Conservation (phyloP, 2,329 filamentous ascomycete species). For the Xylariaceae sp. region DNA sequence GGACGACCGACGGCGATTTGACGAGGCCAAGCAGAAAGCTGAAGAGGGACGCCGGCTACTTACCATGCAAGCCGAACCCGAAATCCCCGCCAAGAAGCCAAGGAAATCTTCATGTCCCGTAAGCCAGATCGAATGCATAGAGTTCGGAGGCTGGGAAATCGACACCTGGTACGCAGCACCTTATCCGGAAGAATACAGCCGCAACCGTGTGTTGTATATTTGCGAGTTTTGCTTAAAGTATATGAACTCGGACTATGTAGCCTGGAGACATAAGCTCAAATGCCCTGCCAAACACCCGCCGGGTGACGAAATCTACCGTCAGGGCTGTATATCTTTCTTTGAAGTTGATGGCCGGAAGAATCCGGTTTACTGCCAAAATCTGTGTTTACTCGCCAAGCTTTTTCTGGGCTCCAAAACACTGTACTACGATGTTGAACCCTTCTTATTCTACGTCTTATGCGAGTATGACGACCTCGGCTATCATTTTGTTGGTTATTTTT, state of each 20-base stretch:
- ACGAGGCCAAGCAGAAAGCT: conserved; percentile 81
- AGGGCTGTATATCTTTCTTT: conserved; percentile 87
- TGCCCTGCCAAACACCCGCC: conserved; percentile 95
- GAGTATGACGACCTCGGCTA: conserved; percentile 89
- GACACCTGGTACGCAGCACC: conserved; percentile 99
- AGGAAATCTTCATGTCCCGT: conserved; percentile 78
- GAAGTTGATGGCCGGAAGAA: conserved; percentile 97
- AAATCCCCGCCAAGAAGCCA: conserved; percentile 56
- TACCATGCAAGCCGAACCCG: conserved; percentile 57
- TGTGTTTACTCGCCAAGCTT: conserved; percentile 90
- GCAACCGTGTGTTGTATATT: conserved; percentile 94
- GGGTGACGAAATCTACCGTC: conserved; percentile 94
- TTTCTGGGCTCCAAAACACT: conserved; percentile 98
- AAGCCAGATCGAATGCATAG: conserved; percentile 97
- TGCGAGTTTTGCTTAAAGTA: conserved; percentile 99
- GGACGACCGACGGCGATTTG: conserved; percentile 78
- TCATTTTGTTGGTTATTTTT: conserved; percentile 98
- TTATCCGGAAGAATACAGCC: conserved; percentile 96
- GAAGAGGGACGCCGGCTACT: conserved; percentile 75
- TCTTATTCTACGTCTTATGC: conserved; percentile 94
- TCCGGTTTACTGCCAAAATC: conserved; percentile 96
- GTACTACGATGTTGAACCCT: conserved; percentile 96
- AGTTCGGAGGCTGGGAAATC: conserved; percentile 95
- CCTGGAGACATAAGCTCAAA: conserved; percentile 96
- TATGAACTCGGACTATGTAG: conserved; percentile 98